These are phyloP conservation scores for Chrysochromulina parva DNA, from an alignment of 78 protist species.

Conservation along the genomic window DNA sequence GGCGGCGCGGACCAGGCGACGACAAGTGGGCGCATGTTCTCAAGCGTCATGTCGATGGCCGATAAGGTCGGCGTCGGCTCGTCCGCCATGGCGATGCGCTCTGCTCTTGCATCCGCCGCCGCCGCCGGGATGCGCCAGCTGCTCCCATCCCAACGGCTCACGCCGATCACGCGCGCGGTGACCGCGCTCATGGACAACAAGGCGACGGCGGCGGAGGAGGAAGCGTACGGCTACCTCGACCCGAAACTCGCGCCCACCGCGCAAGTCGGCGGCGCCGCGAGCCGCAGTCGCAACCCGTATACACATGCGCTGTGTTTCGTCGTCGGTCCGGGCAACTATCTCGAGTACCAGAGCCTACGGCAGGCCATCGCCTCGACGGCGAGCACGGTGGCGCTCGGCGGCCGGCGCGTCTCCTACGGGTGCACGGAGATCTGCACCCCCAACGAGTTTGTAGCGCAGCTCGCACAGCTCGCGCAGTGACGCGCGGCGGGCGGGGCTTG, in stretches of 20 bases:
- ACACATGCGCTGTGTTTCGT: slow-evolving; percentile 80
- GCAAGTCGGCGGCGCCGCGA: background rate
- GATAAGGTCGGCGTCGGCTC: no score
- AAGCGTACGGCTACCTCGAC: slow-evolving; percentile 63
- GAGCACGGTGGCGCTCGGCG: background rate
- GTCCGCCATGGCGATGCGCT: no score
- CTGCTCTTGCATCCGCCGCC: background rate
- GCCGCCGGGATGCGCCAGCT: background rate
- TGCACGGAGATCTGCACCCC: background rate
- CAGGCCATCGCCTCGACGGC: background rate
- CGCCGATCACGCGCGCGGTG: slow-evolving; percentile 54
- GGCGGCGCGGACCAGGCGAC: no score
- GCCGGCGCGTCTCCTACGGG: background rate
- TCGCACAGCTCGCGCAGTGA: background rate
- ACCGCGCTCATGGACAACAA: slow-evolving; percentile 72
- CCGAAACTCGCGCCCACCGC: slow-evolving; percentile 64
- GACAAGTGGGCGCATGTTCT: no score
- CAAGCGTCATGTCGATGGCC: no score
- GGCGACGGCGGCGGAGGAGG: slow-evolving; percentile 35
- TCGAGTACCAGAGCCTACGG: slow-evolving; percentile 81
- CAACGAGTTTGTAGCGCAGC: background rate
- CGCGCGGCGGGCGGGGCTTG: no score
- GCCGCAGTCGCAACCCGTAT: background rate
- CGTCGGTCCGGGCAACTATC: slow-evolving; percentile 92
- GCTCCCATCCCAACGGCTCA: background rate